A percentile compares a stretch with the other conserved stretches of the same genome.
Evolutionary conservation across 2,329 filamentous ascomycete species (phyloP).

Genomic region (Sporothrix globosa): DNA sequence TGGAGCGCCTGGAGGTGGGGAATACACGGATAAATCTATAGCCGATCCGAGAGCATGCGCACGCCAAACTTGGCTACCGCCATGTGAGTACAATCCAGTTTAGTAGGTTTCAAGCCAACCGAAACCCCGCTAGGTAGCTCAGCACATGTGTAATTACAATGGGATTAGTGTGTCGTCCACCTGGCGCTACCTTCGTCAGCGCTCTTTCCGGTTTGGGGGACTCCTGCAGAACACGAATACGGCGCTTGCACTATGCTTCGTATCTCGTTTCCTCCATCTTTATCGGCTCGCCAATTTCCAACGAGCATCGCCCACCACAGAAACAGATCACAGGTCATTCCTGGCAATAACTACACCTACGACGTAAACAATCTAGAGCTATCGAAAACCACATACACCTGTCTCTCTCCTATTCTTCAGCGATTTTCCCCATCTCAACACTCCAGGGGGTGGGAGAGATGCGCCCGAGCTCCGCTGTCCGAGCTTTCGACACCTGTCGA

Average conservation of each 20-base stretch:
- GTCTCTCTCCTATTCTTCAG: background rate
- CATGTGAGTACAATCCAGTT: constrained; percentile 15
- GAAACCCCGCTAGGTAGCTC: constrained; percentile 26
- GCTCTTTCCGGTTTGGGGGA: constrained; percentile 10
- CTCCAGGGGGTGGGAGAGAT: constrained; percentile 2
- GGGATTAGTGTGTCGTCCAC: constrained; percentile 3
- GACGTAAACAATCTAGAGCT: background rate
- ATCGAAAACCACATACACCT: background rate
- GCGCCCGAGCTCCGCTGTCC: constrained; percentile 6
- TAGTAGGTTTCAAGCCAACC: constrained; percentile 12
- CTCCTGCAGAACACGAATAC: constrained; percentile 8
- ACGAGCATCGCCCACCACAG: background rate
- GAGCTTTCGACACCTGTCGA: constrained; percentile 13
- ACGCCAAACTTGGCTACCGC: background rate
- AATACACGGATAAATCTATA: constrained; percentile 9
- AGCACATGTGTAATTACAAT: constrained; percentile 3
- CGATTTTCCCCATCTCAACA: background rate
- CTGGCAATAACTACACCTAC: background rate
- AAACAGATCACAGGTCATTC: too few relatives aligned
- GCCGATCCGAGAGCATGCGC: constrained; percentile 16
- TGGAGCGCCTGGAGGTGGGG: background rate
- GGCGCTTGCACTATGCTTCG: background rate
- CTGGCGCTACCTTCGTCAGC: constrained; percentile 29
- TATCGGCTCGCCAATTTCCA: background rate
- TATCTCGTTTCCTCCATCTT: background rate